Conservation (phyloP, 768 basidiomycete species). For the Boletellus sp. region DNA sequence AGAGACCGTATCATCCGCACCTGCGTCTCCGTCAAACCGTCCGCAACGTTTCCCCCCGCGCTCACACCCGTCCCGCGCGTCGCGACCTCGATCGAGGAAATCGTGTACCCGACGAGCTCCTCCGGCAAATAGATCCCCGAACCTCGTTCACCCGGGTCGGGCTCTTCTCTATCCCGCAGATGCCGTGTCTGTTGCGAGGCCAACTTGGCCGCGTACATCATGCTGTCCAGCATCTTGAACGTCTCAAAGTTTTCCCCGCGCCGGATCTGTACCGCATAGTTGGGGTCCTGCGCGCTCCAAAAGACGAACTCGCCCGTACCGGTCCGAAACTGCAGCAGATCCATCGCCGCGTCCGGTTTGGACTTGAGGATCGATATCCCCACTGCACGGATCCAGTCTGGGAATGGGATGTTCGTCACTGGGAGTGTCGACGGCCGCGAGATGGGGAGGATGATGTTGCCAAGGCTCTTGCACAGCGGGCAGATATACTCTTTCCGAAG, state of each 20-base stretch:
- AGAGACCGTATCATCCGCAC: conserved; percentile 74
- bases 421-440: conserved; percentile 44
- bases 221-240: conserved; percentile 82
- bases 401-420: conserved; percentile 57
- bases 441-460: conserved; percentile 90
- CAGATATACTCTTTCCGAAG: conserved; percentile 93
- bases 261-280: conserved; percentile 55
- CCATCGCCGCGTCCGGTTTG: conserved; percentile 67
- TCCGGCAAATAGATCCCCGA: conserved; percentile 88
- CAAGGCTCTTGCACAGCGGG: conserved; percentile 93
- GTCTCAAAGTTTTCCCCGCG: conserved; percentile 53
- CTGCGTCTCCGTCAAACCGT: conserved; percentile 66
- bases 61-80: conserved; percentile 59
- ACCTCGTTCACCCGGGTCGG: conserved; percentile 70
- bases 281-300: conserved; percentile 80
- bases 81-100: conserved; percentile 75
- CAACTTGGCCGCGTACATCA: conserved; percentile 73
- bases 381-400: conserved; percentile 87
- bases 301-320: conserved; percentile 88
- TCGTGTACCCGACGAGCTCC: conserved; percentile 86
- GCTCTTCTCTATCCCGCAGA: conserved; percentile 71
- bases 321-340: conserved; percentile 69
- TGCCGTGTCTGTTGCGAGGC: conserved; percentile 84
- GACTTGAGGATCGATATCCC: conserved; percentile 88
- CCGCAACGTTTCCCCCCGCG: conserved; percentile 53